Evolutionary conservation across 768 basidiomycete species (phyloP), one percentile per base, ranked within the genome.

Genomic region (Macrolepiota dolichaula): DNA sequence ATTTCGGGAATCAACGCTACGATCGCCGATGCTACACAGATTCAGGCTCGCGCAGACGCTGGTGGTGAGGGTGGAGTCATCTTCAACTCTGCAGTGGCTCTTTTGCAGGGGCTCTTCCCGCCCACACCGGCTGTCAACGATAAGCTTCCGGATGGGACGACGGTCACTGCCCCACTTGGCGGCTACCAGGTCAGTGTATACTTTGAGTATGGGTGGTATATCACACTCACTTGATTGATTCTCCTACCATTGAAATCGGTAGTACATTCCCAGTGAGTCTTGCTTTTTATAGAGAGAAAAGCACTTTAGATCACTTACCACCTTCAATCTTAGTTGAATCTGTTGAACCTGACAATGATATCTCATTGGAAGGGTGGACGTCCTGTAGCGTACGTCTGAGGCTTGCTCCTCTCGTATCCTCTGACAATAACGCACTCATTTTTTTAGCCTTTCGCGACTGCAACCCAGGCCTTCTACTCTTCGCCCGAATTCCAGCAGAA

Each of bases 81-180:
- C 46, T 78, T 79, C 62, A 84, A 89, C 65, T 86, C 87, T 4
- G 85, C 88, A 10, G 73, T 82, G 25, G 87, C 90, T 0, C 71
- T 91, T 54, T 71, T 87, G 10, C 91, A 92, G 69, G 90, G 89
- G 12, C 68, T 92, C 47, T 87, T 81, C 74, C 89, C 88, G 2
- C 71, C 75, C 2, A 82, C 78, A 4, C 27, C 64, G 13, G 65
- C 69, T 24, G 81, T 80, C 52, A 82, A 74, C 19, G 82, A 77
- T 13, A 82, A 81, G 0, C 76, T 92, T n/a, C 86, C 89, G 1
- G 87, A 92, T 66, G 85, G 86, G 1, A 79, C 86, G 2, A 80
- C 71, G 11, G 71, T 91, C 59, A 70, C 71, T 2, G 85, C 81
- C 9, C 88, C 91, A 3, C 71, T 90, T 1, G 72, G 70, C 17